Evolutionary conservation across 805 yeast genomes (phyloP).

Genomic region (Nakazawaea wyomingensis): DNA sequence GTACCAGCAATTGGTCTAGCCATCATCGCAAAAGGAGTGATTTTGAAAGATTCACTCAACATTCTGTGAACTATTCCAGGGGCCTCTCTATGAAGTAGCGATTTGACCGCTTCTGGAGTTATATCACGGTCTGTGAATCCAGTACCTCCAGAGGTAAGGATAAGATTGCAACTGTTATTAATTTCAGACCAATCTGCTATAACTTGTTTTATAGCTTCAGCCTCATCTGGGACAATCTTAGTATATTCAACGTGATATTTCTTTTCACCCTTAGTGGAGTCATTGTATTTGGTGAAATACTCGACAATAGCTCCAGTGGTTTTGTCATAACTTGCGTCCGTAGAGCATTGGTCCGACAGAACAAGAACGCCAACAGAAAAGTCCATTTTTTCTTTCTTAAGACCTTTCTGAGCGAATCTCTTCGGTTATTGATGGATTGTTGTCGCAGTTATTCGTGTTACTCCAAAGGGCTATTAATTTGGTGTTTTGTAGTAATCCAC

Average conservation of each 20-base stretch:
- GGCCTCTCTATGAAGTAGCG: slow-evolving; percentile 37
- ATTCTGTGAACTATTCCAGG: slow-evolving; percentile 46
- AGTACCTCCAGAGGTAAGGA: slow-evolving; percentile 50
- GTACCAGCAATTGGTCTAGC: slow-evolving; percentile 49
- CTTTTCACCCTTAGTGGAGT: slow-evolving; percentile 5
- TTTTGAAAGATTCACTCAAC: slow-evolving; percentile 35
- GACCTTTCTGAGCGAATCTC: too few relatives aligned
- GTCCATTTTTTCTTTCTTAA: too few relatives aligned
- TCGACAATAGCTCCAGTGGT: slow-evolving; percentile 25
- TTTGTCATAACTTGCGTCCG: slow-evolving; percentile 27
- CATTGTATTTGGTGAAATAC: slow-evolving; percentile 14
- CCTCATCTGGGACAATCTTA: slow-evolving; percentile 32
- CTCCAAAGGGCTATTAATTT: too few relatives aligned
- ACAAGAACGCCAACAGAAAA: slow-evolving; percentile 30
- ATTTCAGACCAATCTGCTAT: slow-evolving; percentile 23
- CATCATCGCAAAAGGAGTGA: slow-evolving; percentile 44
- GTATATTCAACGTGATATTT: slow-evolving; percentile 13
- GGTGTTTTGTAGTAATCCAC: too few relatives aligned
- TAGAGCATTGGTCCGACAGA: slow-evolving; percentile 35
- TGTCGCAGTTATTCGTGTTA: too few relatives aligned
- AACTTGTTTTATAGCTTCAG: slow-evolving; percentile 24
- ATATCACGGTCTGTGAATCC: slow-evolving; percentile 41
- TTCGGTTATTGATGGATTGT: too few relatives aligned
- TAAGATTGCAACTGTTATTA: slow-evolving; percentile 20
- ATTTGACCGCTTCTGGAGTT: slow-evolving; percentile 47